These are phyloP conservation scores for Podaxis sp. DNA, from an alignment of 768 basidiomycete genomes.

Conservation along the genomic window DNA sequence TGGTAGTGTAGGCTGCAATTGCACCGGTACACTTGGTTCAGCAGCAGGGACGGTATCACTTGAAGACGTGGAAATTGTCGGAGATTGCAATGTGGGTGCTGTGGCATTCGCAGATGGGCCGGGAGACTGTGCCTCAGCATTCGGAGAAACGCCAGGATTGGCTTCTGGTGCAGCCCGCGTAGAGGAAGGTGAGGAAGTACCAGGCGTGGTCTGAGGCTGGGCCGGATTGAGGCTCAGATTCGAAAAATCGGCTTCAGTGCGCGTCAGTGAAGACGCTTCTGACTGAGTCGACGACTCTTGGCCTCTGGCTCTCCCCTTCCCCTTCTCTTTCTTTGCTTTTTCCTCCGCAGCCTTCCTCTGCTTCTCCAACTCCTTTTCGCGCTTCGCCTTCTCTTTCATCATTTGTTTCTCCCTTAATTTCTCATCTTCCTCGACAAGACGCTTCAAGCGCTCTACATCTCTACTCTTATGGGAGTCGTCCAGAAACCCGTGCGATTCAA, in stretches of 20 bases:
- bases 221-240: not conserved
- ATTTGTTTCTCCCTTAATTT: slow-evolving; percentile 23
- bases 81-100: not conserved
- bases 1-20: not conserved
- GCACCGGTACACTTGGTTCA: not conserved
- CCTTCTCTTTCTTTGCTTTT: slow-evolving; percentile 24
- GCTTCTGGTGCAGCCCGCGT: not conserved
- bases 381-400: slow-evolving; percentile 22
- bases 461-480: slow-evolving; percentile 44
- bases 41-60: not conserved
- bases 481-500: slow-evolving; percentile 67
- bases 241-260: not conserved
- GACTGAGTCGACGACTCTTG: slow-evolving; percentile 2
- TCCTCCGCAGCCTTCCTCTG: slow-evolving; percentile 28
- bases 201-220: not conserved
- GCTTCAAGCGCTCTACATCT: slow-evolving; percentile 26
- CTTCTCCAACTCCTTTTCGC: slow-evolving; percentile 30
- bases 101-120: not conserved
- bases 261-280: not conserved
- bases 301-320: slow-evolving; percentile 19
- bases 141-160: not conserved
- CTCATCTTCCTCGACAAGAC: slow-evolving; percentile 22
- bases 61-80: not conserved
- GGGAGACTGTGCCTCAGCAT: not conserved
- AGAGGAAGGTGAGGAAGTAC: not conserved